Conservation (phyloP, 1,139 yeast genomes). For the Lodderomyces orthopsilosis region DNA sequence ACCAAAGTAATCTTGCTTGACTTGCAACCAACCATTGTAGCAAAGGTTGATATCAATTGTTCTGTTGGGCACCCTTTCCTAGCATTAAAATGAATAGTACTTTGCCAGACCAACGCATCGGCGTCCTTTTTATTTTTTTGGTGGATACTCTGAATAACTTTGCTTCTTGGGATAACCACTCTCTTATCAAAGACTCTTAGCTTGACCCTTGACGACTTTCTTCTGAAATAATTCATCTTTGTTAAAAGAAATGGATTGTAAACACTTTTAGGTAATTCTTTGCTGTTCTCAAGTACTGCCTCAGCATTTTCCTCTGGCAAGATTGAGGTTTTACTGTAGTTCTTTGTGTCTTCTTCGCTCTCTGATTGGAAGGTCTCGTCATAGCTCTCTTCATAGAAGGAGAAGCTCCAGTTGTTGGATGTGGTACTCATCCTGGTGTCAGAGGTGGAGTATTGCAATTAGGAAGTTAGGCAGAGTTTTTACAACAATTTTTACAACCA, state of each 20-base stretch:
- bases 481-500: not conserved
- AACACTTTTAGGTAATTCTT: constrained; percentile 3
- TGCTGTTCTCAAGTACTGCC: not conserved
- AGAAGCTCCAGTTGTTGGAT: constrained; percentile 12
- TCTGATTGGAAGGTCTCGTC: constrained; percentile 4
- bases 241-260: constrained; percentile 14
- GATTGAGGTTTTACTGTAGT: not conserved
- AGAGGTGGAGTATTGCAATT: not conserved
- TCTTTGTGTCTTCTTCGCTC: not conserved
- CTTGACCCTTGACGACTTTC: constrained; percentile 5
- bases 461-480: not conserved
- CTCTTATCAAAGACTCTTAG: constrained; percentile 7
- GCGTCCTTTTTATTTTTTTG: not conserved
- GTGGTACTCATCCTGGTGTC: not conserved
- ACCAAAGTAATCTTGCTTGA: not conserved
- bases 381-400: constrained; percentile 11
- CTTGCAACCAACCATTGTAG: not conserved
- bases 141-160: not conserved
- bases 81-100: constrained; percentile 6
- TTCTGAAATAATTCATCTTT: constrained; percentile 13
- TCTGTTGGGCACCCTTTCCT: constrained; percentile 13
- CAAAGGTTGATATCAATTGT: constrained; percentile 1
- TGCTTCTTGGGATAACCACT: constrained; percentile 2
- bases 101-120: constrained; percentile 8
- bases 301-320: not conserved